Evolutionary conservation across 2,329 filamentous ascomycete species (phyloP).

Genomic region (Fusarium sp.): DNA sequence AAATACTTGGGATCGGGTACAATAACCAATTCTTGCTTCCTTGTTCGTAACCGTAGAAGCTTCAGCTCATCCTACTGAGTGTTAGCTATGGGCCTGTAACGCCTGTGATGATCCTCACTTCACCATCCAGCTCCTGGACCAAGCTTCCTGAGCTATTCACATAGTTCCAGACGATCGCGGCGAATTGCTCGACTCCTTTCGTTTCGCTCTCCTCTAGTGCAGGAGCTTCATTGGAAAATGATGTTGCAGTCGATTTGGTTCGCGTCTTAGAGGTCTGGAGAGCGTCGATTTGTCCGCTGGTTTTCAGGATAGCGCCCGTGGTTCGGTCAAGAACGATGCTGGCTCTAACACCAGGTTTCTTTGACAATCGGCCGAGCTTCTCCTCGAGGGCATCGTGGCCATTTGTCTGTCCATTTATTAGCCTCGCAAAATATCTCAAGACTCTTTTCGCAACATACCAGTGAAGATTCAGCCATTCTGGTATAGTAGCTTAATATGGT

Average conservation of each 20-base stretch:
- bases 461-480: constrained; percentile 39
- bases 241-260: constrained; percentile 49
- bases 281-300: constrained; percentile 73
- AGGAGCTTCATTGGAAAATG: constrained; percentile 58
- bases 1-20: constrained; percentile 84
- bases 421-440: neutral
- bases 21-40: constrained; percentile 85
- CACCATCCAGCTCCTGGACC: constrained; percentile 77
- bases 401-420: constrained; percentile 47
- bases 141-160: constrained; percentile 74
- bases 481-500: neutral
- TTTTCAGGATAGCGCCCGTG: constrained; percentile 78
- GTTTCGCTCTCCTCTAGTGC: constrained; percentile 59
- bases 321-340: constrained; percentile 78
- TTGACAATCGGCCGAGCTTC: constrained; percentile 74
- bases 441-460: constrained; percentile 27
- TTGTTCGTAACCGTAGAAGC: constrained; percentile 80
- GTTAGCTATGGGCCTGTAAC: constrained; percentile 35
- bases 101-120: constrained; percentile 57
- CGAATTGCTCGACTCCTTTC: constrained; percentile 76
- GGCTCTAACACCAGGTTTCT: constrained; percentile 82
- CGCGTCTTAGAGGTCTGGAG: constrained; percentile 56
- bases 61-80: constrained; percentile 75
- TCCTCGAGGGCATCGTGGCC: constrained; percentile 71
- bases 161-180: constrained; percentile 79